phyloP scores from a whole-genome alignment of 768 basidiomycete genomes.

The Pulveroboletus sp. region DNA sequence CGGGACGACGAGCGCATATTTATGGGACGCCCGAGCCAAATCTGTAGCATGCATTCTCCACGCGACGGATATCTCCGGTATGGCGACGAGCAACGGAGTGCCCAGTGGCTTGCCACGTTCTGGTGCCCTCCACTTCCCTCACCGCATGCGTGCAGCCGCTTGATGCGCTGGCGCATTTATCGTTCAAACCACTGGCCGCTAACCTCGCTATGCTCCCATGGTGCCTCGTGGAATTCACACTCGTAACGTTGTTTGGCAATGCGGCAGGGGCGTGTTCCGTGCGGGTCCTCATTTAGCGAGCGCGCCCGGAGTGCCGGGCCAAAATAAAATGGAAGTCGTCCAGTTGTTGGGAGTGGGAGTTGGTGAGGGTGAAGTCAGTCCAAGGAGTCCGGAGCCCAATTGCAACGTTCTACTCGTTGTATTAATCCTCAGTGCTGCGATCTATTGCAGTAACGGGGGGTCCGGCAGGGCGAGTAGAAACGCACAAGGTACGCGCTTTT shows the following conservation, averaged over 20 bases:
- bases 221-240: conserved; percentile 13
- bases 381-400: background rate
- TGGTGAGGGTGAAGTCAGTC: conserved; percentile 1
- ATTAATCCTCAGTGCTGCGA: background rate
- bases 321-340: conserved; percentile 1
- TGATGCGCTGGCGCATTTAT: conserved; percentile 4
- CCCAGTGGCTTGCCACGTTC: conserved; percentile 7
- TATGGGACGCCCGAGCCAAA: conserved; percentile 13
- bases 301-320: conserved; percentile 7
- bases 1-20: conserved; percentile 21
- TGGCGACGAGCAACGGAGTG: conserved; percentile 2
- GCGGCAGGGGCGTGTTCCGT: conserved; percentile 17
- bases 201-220: conserved; percentile 15
- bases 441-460: background rate
- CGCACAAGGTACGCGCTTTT: conserved; percentile 15
- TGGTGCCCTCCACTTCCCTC: background rate
- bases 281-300: conserved; percentile 16
- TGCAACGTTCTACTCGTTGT: conserved; percentile 5
- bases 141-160: conserved; percentile 1
- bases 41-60: conserved; percentile 13
- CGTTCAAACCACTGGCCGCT: conserved; percentile 5
- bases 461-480: conserved; percentile 16
- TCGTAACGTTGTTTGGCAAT: conserved; percentile 2
- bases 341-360: background rate
- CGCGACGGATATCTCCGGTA: conserved; percentile 16